These are phyloP conservation scores for Cadophora malorum DNA, from an alignment of 2,329 filamentous ascomycete species.

Conservation along the genomic window DNA sequence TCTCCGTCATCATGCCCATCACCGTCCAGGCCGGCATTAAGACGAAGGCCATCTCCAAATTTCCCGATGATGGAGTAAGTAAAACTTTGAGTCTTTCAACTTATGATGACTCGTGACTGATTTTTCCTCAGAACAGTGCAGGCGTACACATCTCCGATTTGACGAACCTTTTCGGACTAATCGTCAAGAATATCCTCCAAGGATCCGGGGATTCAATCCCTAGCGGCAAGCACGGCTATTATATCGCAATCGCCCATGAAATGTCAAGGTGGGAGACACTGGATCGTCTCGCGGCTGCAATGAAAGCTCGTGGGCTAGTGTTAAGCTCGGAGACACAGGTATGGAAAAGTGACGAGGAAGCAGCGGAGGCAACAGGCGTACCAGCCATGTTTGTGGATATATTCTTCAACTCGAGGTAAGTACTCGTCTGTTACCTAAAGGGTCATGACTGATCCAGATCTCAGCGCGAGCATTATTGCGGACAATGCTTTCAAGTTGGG, in stretches of 20 bases:
- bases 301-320: constrained; percentile 39
- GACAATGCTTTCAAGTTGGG: constrained; percentile 35
- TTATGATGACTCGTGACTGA: constrained; percentile 27
- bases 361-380: constrained; percentile 32
- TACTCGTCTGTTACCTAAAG: constrained; percentile 26
- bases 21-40: constrained; percentile 29
- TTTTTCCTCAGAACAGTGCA: constrained; percentile 31
- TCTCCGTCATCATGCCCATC: constrained; percentile 36
- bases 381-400: constrained; percentile 27
- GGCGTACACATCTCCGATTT: constrained; percentile 40
- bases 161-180: constrained; percentile 35
- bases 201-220: constrained; percentile 32
- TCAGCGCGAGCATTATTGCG: constrained; percentile 30
- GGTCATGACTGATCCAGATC: constrained; percentile 29
- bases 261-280: constrained; percentile 35
- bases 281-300: constrained; percentile 32
- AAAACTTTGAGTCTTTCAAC: constrained; percentile 21
- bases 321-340: constrained; percentile 31
- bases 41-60: constrained; percentile 32
- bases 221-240: constrained; percentile 37
- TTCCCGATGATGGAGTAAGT: constrained; percentile 30
- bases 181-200: constrained; percentile 38
- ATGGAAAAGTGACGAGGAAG: constrained; percentile 37
- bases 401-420: constrained; percentile 37
- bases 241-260: constrained; percentile 39